Conservation (phyloP, 192 early-diverging fungal genomes). For the Cetraspora pellucida region DNA sequence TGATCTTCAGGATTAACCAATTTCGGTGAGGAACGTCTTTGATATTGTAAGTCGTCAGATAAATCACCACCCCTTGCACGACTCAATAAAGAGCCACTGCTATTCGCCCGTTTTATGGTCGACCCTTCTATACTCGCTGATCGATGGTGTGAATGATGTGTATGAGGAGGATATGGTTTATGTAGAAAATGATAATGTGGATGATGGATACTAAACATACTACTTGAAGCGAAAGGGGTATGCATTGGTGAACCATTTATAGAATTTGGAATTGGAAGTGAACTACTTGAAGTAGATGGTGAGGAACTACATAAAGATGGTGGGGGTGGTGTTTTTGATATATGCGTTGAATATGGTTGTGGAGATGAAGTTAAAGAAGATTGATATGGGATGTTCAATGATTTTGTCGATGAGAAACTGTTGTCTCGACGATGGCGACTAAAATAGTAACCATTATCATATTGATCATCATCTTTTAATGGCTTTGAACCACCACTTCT, state of each 20-base stretch:
- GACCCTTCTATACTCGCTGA: constrained; percentile 30
- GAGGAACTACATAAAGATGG: constrained; percentile 22
- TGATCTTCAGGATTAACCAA: constrained; percentile 25
- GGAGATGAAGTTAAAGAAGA: constrained; percentile 30
- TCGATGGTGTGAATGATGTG: constrained; percentile 31
- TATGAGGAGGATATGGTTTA: constrained; percentile 14
- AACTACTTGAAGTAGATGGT: constrained; percentile 17
- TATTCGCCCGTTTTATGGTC: constrained; percentile 30
- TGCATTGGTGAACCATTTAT: constrained; percentile 36
- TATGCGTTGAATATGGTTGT: constrained; percentile 13
- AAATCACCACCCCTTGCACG: constrained; percentile 26
- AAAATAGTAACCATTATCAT: neutral
- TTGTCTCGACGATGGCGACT: constrained; percentile 26
- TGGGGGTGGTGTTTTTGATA: constrained; percentile 18
- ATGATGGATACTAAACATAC: constrained; percentile 36
- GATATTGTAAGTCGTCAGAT: constrained; percentile 22
- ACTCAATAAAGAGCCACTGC: constrained; percentile 29
- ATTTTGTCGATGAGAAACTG: constrained; percentile 29
- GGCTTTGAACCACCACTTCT: constrained; percentile 29
- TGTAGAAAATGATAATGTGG: constrained; percentile 35
- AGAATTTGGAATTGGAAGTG: neutral
- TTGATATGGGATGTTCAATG: constrained; percentile 32
- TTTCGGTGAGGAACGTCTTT: constrained; percentile 26
- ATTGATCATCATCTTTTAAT: constrained; percentile 34
- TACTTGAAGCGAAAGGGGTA: constrained; percentile 33